Base-by-base conservation (phyloP, 192 early-diverging fungal genomes). In the Entomortierella parvispora region DNA sequence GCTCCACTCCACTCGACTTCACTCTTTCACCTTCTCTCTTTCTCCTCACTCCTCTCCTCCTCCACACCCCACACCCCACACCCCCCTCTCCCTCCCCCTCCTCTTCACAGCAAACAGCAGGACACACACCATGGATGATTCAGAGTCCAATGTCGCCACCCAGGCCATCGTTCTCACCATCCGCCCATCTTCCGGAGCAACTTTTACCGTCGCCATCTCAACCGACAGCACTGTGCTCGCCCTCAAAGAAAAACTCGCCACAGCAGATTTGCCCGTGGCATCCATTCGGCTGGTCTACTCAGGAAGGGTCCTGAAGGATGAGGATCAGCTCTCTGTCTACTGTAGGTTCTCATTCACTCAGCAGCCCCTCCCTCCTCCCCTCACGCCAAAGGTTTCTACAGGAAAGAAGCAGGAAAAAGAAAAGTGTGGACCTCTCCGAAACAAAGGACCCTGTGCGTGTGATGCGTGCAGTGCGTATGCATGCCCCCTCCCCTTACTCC, bases 281-380 rank as follows among this genome's bases (percentile, higher is more conserved):
- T 77, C 84, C 34, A 94, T 95, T 82, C 85, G 96, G 18, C 87
- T 99, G 20, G 97, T 99, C 53, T 98, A 91, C 82, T 89, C 95
- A 4, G 97, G 97, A 20, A 82, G 90, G 42, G 93, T 99, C 54
- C 82, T 99, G 37, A 99, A 99, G 83, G 94, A 99, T 82, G 91
- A 88, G 15, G 95, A 97, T 17, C 85, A 62, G 26, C 80, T 96
- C 53, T 55, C 76, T 10, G 42, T 69, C 0, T 96, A 95, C 81
- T 94, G 87, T 88, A 79, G 79, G 83, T 26, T 20, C 32, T 32
- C 14, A 23, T n/a, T 26, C 12, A 55, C 37, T 52, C 17, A 29
- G 8, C 42, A 3, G n/a, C 20, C 20, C 2, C 25, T 26, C 8
- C 4, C 14, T 3, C 34, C 31, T 18, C 3, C 31, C 3, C 17